These are phyloP conservation scores for Suillus fuscotomentosus DNA, from an alignment of 768 basidiomycete genomes.

Conservation along the genomic window DNA sequence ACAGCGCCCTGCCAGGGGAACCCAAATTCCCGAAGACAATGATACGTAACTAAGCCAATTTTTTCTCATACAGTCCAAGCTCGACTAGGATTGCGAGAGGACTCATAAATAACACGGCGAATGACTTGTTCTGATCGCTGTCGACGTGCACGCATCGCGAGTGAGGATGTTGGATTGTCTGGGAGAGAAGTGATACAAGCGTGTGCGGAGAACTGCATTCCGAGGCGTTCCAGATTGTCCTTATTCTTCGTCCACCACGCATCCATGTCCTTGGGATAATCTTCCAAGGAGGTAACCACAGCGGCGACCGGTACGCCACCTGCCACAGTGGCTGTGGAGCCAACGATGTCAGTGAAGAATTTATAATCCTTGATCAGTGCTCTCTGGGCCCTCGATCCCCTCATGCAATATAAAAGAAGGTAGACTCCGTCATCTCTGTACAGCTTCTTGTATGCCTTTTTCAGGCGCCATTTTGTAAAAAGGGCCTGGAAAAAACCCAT, in stretches of 20 bases:
- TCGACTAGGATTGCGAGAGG: background rate
- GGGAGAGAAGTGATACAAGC: conserved; percentile 41
- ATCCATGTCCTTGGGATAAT: conserved; percentile 30
- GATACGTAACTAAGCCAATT: background rate
- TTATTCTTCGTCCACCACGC: conserved; percentile 40
- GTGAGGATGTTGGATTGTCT: background rate
- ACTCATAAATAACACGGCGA: conserved; percentile 1
- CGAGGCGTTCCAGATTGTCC: conserved; percentile 25
- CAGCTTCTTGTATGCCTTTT: conserved; percentile 23
- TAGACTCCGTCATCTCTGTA: conserved; percentile 31
- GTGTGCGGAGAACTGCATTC: conserved; percentile 38
- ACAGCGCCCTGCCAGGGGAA: background rate
- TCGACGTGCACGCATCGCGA: background rate
- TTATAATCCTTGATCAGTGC: conserved; percentile 28
- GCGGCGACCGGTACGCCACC: conserved; percentile 30
- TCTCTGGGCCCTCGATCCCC: conserved; percentile 26
- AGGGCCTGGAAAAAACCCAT: conserved; percentile 20
- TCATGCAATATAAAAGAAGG: conserved; percentile 33
- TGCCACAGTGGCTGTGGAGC: conserved; percentile 27
- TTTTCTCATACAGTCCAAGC: background rate
- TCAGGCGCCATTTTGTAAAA: conserved; percentile 21
- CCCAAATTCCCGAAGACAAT: background rate
- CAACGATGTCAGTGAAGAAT: conserved; percentile 27
- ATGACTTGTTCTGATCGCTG: conserved; percentile 20
- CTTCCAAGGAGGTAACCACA: conserved; percentile 34